Conservation (phyloP, 1,139 yeast species). For the Debaryomycetaceae sp. region DNA sequence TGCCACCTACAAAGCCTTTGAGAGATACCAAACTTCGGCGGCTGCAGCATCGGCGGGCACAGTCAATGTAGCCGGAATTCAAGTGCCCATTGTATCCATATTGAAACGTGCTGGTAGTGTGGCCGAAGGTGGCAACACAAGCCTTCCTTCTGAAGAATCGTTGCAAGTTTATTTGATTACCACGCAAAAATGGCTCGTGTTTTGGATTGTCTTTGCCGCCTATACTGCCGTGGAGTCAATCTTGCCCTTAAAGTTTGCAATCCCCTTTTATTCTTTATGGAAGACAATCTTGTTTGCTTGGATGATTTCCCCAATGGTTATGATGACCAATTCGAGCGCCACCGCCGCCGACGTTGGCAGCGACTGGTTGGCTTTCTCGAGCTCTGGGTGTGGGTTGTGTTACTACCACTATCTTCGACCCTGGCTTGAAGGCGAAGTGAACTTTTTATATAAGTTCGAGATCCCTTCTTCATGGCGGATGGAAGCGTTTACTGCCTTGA, state of each 20-base stretch:
- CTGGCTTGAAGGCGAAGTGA: slow-evolving; percentile 22
- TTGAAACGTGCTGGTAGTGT: slow-evolving; percentile 21
- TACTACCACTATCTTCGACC: slow-evolving; percentile 32
- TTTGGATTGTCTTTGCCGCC: slow-evolving; percentile 50
- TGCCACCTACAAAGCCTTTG: slow-evolving; percentile 50
- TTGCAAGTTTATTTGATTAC: slow-evolving; percentile 29
- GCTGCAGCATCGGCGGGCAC: slow-evolving; percentile 22
- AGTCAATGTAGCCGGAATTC: slow-evolving; percentile 31
- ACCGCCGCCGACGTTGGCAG: slow-evolving; percentile 10
- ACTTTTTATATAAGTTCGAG: slow-evolving; percentile 6
- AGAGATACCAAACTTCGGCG: slow-evolving; percentile 30
- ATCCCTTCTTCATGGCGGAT: too few relatives aligned
- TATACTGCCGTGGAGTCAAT: slow-evolving; percentile 29
- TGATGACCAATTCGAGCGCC: slow-evolving; percentile 8
- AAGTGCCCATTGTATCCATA: slow-evolving; percentile 28
- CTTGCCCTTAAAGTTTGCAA: slow-evolving; percentile 26
- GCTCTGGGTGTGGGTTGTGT: slow-evolving; percentile 35
- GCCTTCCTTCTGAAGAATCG: slow-evolving; percentile 12
- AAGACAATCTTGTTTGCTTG: slow-evolving; percentile 43
- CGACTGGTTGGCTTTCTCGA: slow-evolving; percentile 25
- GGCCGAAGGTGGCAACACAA: slow-evolving; percentile 9
- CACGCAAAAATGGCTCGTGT: slow-evolving; percentile 53
- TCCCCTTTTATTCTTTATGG: slow-evolving; percentile 48
- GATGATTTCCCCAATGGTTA: slow-evolving; percentile 47
- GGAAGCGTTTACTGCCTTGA: too few relatives aligned